Evolutionary conservation across 169 alveolate genomes (phyloP).

Genomic region (Cryptosporidium ubiquitum): DNA sequence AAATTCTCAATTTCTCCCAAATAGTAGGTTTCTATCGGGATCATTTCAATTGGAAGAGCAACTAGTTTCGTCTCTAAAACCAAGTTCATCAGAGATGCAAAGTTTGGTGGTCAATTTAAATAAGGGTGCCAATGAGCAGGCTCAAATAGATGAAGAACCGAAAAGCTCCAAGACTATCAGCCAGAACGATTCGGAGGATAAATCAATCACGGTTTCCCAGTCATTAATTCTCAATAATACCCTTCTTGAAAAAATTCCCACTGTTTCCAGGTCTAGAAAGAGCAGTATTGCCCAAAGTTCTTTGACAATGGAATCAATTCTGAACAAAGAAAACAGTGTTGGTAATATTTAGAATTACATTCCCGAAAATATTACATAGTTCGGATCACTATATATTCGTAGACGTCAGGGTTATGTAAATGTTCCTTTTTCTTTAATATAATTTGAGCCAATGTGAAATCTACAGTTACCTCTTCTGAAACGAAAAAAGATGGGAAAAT

Average conservation of each 20-base stretch:
- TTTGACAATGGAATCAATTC: background rate
- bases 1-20: background rate
- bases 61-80: conserved; percentile 14
- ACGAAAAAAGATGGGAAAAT: background rate
- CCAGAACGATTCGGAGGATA: conserved; percentile 9
- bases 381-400: background rate
- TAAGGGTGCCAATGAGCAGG: background rate
- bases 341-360: background rate
- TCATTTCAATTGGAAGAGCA: conserved; percentile 53
- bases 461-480: background rate
- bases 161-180: background rate
- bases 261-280: background rate
- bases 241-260: background rate
- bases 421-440: background rate
- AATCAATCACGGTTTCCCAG: background rate
- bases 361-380: background rate
- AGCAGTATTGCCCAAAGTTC: background rate
- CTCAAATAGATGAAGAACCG: conserved; percentile 12
- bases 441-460: no score
- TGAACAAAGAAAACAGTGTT: conserved; percentile 10
- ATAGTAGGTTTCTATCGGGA: conserved; percentile 15
- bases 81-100: conserved; percentile 22
- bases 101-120: background rate
- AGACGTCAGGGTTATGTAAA: background rate
- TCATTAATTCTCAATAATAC: background rate